Evolutionary conservation across 2,329 filamentous ascomycete genomes (phyloP), one percentile per base, ranked within the genome.

Genomic region (Aulographum hederae): DNA sequence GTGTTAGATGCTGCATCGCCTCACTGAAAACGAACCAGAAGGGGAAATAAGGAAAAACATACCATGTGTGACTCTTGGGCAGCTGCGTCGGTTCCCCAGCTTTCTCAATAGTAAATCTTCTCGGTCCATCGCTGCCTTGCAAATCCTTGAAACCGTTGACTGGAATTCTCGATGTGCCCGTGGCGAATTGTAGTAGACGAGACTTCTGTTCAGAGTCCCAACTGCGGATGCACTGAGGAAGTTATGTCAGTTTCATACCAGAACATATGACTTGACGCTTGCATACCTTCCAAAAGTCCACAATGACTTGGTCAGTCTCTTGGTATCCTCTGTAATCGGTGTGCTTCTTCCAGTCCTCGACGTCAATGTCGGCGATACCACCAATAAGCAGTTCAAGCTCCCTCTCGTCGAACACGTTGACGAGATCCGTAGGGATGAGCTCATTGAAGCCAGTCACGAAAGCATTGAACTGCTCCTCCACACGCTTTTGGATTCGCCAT

Each of bases 341-440:
- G 60, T 98, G 89, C 65, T 98, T 98, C 77, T 98, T 95, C 89
- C 89, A 98, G 57, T 98, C 89, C 37, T 98, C 89, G 12, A 98
- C 86, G 48, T 98, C 89, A 43, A 98, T 98, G 57, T 98, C 89
- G n/a, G 89, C 89, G 45, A 98, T 98, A 67, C 89, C 89, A 42
- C 89, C 89, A 49, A 98, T 95, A 43, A 98, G 67, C 43, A 98
- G 61, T 57, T 98, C 89, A 30, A 98, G 65, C 57, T 98, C 89
- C 46, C 89, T 79, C 63, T 98, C 89, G 48, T 98, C 89, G 47
- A 98, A 98, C 26, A 98, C 89, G 46, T 94, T 95, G 56, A 98
- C 85, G 31, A 98, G 69, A 48, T 98, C 89, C 34, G 85, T 74
- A 3, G 89, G 89, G 37, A 98, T 95, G 23, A 98, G 69, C 62